A percentile compares a stretch with the other conserved stretches of the same genome.
phyloP scores from a whole-genome alignment of 2,329 filamentous ascomycete genomes.

The Drechslera avenae region DNA sequence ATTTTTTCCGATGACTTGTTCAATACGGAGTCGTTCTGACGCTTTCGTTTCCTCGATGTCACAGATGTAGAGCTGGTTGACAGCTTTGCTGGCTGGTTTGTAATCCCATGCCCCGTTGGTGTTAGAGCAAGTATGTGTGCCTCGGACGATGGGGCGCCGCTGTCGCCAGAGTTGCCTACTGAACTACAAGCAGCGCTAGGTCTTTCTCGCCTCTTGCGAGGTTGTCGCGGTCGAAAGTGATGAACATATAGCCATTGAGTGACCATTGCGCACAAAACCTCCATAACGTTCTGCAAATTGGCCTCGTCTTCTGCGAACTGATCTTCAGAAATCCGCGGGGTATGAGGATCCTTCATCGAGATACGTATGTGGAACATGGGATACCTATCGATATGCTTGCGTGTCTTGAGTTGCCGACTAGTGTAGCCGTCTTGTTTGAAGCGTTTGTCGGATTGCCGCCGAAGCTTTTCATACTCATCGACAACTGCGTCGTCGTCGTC shows the following conservation, averaged over 20 bases:
- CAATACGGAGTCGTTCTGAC: not conserved
- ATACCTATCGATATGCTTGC: constrained; percentile 77
- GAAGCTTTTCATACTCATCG: constrained; percentile 46
- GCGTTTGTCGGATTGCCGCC: constrained; percentile 46
- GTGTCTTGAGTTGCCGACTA: constrained; percentile 58
- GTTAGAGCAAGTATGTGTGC: not conserved
- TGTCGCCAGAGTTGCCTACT: not conserved
- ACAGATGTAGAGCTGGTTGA: not conserved
- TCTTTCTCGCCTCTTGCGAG: constrained; percentile 15
- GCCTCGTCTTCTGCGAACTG: constrained; percentile 30
- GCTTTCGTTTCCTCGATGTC: constrained; percentile 30
- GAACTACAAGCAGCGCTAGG: constrained; percentile 5
- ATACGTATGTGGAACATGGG: constrained; percentile 89
- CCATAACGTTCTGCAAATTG: constrained; percentile 60
- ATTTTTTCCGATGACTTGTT: constrained; percentile 2
- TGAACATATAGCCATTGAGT: constrained; percentile 77
- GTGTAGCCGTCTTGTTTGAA: constrained; percentile 58
- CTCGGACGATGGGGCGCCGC: not conserved
- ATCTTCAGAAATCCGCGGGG: constrained; percentile 22
- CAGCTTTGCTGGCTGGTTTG: not conserved
- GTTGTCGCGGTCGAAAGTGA: constrained; percentile 64
- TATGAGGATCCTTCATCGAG: constrained; percentile 41
- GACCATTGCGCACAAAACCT: constrained; percentile 71
- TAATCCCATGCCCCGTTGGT: not conserved
- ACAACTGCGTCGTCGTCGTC: constrained; percentile 55